Conservation (phyloP, 257 asterid species). For the Thymus mandschuricus region DNA sequence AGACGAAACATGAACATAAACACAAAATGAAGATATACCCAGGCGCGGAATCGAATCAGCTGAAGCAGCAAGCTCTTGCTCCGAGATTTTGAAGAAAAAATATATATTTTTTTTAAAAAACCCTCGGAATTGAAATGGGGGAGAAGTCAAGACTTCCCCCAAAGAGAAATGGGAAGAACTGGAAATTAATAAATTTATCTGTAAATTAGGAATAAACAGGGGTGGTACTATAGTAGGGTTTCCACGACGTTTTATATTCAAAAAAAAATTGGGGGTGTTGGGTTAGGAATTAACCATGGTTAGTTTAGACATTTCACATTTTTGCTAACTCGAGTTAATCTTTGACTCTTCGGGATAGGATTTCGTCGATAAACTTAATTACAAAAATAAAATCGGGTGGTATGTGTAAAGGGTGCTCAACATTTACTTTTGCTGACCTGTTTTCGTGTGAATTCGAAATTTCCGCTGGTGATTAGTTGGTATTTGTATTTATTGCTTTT, state of each 20-base stretch:
- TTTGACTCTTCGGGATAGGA: background rate
- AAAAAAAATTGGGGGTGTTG: background rate
- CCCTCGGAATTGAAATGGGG: conserved; percentile 48
- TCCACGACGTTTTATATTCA: conserved; percentile 27
- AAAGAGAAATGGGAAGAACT: conserved; percentile 36
- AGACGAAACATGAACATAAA: background rate
- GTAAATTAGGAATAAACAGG: conserved; percentile 27
- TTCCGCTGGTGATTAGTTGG: background rate
- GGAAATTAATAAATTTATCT: conserved; percentile 33
- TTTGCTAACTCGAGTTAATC: background rate
- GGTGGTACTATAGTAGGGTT: conserved; percentile 33
- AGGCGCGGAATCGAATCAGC: conserved; percentile 36
- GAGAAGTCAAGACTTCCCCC: conserved; percentile 44
- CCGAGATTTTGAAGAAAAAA: background rate
- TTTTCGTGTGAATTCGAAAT: background rate
- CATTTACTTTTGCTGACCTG: background rate
- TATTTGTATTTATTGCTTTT: background rate
- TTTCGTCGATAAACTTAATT: background rate
- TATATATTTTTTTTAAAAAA: conserved; percentile 22
- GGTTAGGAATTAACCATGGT: conserved; percentile 42
- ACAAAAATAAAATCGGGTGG: background rate
- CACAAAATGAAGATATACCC: conserved; percentile 32
- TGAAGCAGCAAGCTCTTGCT: conserved; percentile 30
- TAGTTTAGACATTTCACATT: background rate
- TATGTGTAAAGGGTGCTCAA: background rate